Evolutionary conservation across 1,284 basidiomycete genomes (phyloP).

Genomic region (Ceratobasidium sp.): DNA sequence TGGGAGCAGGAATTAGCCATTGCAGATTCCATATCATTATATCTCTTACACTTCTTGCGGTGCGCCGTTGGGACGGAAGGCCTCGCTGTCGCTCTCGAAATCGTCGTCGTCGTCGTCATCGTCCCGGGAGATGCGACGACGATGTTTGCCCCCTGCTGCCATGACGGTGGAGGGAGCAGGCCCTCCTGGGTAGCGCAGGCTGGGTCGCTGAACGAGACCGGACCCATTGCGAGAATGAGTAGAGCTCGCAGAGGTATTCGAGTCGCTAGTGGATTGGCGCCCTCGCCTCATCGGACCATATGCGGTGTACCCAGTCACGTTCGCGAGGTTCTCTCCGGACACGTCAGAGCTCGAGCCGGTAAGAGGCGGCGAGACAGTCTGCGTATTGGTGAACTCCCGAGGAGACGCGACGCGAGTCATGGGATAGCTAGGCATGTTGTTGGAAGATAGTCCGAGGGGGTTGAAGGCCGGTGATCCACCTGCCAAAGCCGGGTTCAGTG

Average conservation of each 20-base stretch:
- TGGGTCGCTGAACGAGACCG: slow-evolving; percentile 40
- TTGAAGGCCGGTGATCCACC: slow-evolving; percentile 36
- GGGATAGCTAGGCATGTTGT: slow-evolving; percentile 28
- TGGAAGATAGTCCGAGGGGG: slow-evolving; percentile 20
- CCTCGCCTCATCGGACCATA: slow-evolving; percentile 30
- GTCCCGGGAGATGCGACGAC: slow-evolving; percentile 20
- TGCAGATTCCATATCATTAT: slow-evolving; percentile 5
- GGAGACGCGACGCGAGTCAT: slow-evolving; percentile 32
- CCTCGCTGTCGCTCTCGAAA: slow-evolving; percentile 40
- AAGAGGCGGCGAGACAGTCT: slow-evolving; percentile 43
- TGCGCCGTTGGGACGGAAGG: slow-evolving; percentile 23
- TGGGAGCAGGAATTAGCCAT: slow-evolving; percentile 13
- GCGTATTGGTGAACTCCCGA: slow-evolving; percentile 17
- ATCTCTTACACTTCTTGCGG: slow-evolving; percentile 39
- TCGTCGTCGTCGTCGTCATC: slow-evolving; percentile 40
- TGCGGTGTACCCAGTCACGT: slow-evolving; percentile 30
- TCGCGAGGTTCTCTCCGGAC: slow-evolving; percentile 37
- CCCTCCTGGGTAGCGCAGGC: slow-evolving; percentile 19
- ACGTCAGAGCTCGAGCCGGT: slow-evolving; percentile 41
- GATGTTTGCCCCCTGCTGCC: slow-evolving; percentile 35
- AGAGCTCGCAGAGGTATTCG: slow-evolving; percentile 34
- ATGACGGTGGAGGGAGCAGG: slow-evolving; percentile 29
- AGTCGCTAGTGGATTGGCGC: slow-evolving; percentile 26
- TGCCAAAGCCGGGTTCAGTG: slow-evolving; percentile 15
- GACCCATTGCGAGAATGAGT: slow-evolving; percentile 23